Base-by-base conservation (phyloP, 2,329 filamentous ascomycete species). In the Cordyceps farinosa region DNA sequence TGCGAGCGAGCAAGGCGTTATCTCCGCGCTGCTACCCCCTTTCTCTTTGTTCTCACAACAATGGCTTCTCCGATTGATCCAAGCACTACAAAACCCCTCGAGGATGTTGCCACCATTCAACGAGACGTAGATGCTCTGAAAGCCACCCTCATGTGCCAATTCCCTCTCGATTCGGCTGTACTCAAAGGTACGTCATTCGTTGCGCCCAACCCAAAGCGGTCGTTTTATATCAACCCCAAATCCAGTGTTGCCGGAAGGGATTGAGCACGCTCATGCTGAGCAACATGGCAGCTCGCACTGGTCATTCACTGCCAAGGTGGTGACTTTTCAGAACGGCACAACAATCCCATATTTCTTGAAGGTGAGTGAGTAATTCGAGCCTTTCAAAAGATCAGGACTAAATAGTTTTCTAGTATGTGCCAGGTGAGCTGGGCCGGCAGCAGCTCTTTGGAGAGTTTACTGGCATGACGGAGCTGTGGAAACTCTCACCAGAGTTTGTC, bases 371-470 rank as follows among this genome's bases (percentile, higher is more conserved):
- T 6, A 9, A 36, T 9, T 36, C 34, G n/a, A n/a, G n/a, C n/a
- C n/a, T 36, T 36, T 36, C 2, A 36, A 10, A 6, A 8, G 34
- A 36, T 5, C 17, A 22, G 32, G 22, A 42, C 40, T 15, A 48
- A 22, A 30, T 54, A 10, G 22, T 22, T 53, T 11, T 17, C 3
- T 61, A 64, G 62, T 53, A 47, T 42, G 56, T 64, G 9, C 44
- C 56, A 9, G 62, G 56, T 7, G 64, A 69, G 44, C 64, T 70
- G 22, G 57, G 57, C 30, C 22, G 34, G 22, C 30, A 52, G 54
- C 45, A 54, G 65, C 62, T 72, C 17, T 65, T 73, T 62, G 73
- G 73, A 4, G 75, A 76, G 65, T 74, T 71, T 63, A 63, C 67
- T 22, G 69, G 72, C 50, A 70, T 74, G 67, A 66, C 66, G 4